These are phyloP conservation scores for Gliomastix tumulicola DNA, from an alignment of 2,329 filamentous ascomycete species.

Conservation along the genomic window DNA sequence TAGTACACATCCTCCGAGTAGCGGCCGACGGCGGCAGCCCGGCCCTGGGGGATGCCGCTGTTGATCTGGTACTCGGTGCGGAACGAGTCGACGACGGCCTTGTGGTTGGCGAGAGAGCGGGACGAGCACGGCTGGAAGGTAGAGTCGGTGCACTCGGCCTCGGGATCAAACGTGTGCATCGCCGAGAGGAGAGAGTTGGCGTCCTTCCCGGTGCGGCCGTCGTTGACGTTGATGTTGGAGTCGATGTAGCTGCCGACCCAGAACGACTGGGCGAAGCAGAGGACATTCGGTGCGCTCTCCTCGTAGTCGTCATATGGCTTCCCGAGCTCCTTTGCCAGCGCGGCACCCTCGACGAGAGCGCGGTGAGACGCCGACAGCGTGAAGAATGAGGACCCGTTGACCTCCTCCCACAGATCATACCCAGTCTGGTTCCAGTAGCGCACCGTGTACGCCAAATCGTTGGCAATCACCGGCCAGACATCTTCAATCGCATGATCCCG, in stretches of 20 bases:
- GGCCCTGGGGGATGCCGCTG: conserved; percentile 50
- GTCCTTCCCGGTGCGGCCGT: conserved; percentile 62
- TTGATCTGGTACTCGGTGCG: conserved; percentile 64
- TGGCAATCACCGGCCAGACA: conserved; percentile 68
- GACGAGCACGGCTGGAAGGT: conserved; percentile 77
- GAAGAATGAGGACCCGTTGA: conserved; percentile 72
- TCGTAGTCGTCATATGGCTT: conserved; percentile 53
- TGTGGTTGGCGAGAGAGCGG: conserved; percentile 66
- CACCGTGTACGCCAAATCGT: conserved; percentile 69
- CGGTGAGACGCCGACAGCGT: conserved; percentile 60
- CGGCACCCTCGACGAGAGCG: conserved; percentile 59
- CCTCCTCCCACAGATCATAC: conserved; percentile 82
- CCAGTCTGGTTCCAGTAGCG: conserved; percentile 63
- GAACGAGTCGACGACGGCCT: conserved; percentile 69
- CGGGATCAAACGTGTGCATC: conserved; percentile 64
- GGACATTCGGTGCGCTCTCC: conserved; percentile 59
- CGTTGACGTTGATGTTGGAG: conserved; percentile 61
- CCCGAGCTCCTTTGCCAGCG: conserved; percentile 57
- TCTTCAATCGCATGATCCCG: conserved; percentile 44
- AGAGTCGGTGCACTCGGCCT: conserved; percentile 55
- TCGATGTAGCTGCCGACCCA: conserved; percentile 61
- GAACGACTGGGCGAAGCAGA: conserved; percentile 69
- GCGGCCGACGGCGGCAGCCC: conserved; percentile 56
- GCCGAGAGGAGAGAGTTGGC: conserved; percentile 61
- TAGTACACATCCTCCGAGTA: conserved; percentile 71